phyloP scores from a whole-genome alignment of 805 yeast species.

The Lipomyces kockii region DNA sequence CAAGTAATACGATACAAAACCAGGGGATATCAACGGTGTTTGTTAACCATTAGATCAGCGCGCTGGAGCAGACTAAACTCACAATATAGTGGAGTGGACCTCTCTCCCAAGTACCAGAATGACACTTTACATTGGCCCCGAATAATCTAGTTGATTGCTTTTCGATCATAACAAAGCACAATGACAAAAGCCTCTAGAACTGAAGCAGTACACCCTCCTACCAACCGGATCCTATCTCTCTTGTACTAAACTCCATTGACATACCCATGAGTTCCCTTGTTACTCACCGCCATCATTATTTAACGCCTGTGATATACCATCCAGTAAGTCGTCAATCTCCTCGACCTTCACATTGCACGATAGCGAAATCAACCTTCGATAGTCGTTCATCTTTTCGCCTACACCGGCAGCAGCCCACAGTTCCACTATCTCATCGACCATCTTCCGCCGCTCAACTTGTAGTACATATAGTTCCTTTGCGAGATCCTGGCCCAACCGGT shows the following conservation, averaged over 20 bases:
- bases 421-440: conserved; percentile 56
- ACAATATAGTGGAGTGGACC: too few species aligned
- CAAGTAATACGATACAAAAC: too few species aligned
- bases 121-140: too few species aligned
- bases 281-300: conserved; percentile 5
- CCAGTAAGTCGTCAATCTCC: conserved; percentile 78
- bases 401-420: conserved; percentile 53
- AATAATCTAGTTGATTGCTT: background rate
- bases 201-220: background rate
- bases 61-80: too few species aligned
- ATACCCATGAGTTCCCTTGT: background rate
- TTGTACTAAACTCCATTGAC: background rate
- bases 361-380: conserved; percentile 74
- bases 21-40: too few species aligned
- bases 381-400: conserved; percentile 69
- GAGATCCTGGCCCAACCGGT: conserved; percentile 35
- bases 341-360: conserved; percentile 79
- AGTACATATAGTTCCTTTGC: conserved; percentile 49
- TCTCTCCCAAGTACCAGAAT: too few species aligned
- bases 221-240: background rate
- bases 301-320: conserved; percentile 49
- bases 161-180: background rate
- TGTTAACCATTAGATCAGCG: too few species aligned
- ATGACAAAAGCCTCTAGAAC: background rate
- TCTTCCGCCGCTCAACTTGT: conserved; percentile 50